Evolutionary conservation across 805 yeast species (phyloP), one percentile per base, ranked within the genome.

Genomic region (Yamadazyma tumulicola): DNA sequence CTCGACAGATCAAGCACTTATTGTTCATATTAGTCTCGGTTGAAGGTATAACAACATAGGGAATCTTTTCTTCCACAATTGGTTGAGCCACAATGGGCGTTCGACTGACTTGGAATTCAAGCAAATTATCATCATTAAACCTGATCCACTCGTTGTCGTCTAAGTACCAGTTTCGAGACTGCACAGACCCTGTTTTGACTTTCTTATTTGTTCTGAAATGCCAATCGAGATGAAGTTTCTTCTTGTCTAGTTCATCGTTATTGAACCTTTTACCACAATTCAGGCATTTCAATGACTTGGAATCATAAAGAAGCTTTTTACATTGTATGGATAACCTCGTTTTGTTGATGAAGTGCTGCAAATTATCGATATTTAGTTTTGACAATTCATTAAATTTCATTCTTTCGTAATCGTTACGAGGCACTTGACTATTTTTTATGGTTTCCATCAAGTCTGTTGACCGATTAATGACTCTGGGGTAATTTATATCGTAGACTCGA

Each of bases 171-270:
- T 79, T 74, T 48, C 97, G 67, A 26, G 85, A 80, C 53, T 85
- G 89, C 28, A 81, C 79, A 18, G 55, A 52, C 16, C 57, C 49
- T 28, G 53, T 47, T 16, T 61, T 46, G 31, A 85, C 66, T 49
- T 83, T 80, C 54, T 85, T 86, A 57, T 87, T 91, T 28, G 86
- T 83, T 48, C 97, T 75, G 66, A 87, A 88, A 65, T 91, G 97
- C 97, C 97, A 91, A 58, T 91, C 98, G 45, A 87, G 64, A 59
- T 93, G 98, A 12, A 75, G 69, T 33, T 80, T 48, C 38, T 64
- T 75, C 39, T 74, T 74, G 31, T 61, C 59, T 31, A 69, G 74
- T 2, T 59, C 63, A 22, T 79, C 75, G 34, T 74, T 72, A 3
- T 76, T 69, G 54, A 87, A 93, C 43, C 99, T 64, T 55, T 85